Base-by-base conservation (phyloP, 2,329 filamentous ascomycete genomes). In the Diaporthe eres region DNA sequence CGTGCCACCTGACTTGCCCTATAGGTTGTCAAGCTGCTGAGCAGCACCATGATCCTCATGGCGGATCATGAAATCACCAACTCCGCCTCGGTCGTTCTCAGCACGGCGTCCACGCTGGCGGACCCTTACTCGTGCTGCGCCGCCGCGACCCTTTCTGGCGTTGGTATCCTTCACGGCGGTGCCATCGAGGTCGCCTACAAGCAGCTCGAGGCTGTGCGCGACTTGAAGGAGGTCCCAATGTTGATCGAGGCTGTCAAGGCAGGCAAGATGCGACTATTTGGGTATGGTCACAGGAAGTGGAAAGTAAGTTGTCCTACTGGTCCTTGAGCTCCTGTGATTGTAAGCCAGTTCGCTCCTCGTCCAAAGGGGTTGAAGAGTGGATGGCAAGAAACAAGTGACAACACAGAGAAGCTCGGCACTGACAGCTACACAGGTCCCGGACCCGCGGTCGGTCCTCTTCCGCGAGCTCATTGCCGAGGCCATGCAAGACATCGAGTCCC, bases 101-200 rank as follows among this genome's bases (percentile, higher is more conserved):
- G 15, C 17, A 31, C 49, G 49, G 65, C 49, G 9, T 70, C 65
- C n/a, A 28, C 49, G 2, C 65, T 70, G 9, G 49, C 34, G 9
- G 65, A 70, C 65, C 65, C 65, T 8, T 70, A 55, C 1, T 70
- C 65, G 8, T 55, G 65, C 65, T 70, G 65, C 10, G 65, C 65
- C 13, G 65, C 65, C 15, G 65, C 47, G 15, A 53, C 65, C 7
- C 15, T 53, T 39, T 13, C 65, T 12, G 65, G 65, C 9, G 39
- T 68, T 12, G 65, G 65, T 3, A 68, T 68, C 3, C 47, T 68
- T 2, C 47, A 68, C 22, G 65, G 65, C 8, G 65, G 65, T 28
- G 65, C 65, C 4, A 68, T 68, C 22, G 65, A 68, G 47, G 65
- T 28, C 13, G 65, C 65, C 4, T 53, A 53, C 3, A 68, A 68